phyloP scores from a whole-genome alignment of 768 basidiomycete genomes.

The Bullera alba region DNA sequence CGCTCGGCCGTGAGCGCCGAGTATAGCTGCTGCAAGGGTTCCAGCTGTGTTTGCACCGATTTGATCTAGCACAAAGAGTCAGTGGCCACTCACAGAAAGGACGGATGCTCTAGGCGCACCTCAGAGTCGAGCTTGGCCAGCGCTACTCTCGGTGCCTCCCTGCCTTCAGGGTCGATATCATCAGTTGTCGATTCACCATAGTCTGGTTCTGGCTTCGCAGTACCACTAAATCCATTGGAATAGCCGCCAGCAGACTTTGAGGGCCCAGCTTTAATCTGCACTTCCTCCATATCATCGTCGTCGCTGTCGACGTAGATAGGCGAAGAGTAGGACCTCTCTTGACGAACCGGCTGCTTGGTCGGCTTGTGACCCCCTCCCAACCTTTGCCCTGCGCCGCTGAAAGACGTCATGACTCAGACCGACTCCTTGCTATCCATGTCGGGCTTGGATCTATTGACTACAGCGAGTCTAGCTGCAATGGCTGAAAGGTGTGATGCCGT shows the following conservation, averaged over 20 bases:
- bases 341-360: too few species aligned
- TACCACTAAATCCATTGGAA: neutral
- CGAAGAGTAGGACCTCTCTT: too few species aligned
- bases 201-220: neutral
- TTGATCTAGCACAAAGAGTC: constrained; percentile 21
- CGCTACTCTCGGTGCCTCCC: constrained; percentile 15
- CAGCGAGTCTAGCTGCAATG: too few species aligned
- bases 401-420: too few species aligned
- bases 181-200: too few species aligned
- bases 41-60: constrained; percentile 27
- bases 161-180: constrained; percentile 20
- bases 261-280: neutral
- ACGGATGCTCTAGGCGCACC: constrained; percentile 1
- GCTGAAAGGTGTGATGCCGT: too few species aligned
- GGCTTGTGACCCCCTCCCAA: too few species aligned
- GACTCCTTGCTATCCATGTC: too few species aligned
- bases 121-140: constrained; percentile 29
- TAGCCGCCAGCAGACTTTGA: neutral
- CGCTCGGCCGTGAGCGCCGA: constrained; percentile 21
- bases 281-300: neutral
- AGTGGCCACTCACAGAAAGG: neutral
- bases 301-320: too few species aligned
- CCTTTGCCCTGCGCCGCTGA: too few species aligned
- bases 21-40: constrained; percentile 32
- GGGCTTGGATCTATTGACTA: too few species aligned